A percentile compares a stretch with the other conserved stretches of the same genome.
These are phyloP conservation scores for Tulasnella sp. DNA, from an alignment of 768 basidiomycete genomes.

Conservation along the genomic window DNA sequence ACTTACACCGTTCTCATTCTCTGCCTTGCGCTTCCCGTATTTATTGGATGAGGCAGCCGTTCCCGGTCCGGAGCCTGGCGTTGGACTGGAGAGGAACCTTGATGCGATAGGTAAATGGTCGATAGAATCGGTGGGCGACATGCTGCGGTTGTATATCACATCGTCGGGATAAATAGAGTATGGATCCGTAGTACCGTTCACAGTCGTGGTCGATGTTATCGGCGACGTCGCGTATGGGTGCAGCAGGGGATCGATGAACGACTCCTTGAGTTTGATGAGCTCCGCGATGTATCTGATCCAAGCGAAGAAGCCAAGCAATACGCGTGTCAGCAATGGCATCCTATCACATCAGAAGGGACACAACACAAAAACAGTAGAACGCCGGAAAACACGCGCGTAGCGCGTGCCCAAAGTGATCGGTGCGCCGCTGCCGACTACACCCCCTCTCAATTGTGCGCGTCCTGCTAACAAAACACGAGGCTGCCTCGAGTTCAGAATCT, in stretches of 20 bases:
- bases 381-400: background rate
- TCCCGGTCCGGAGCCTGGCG: background rate
- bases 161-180: constrained; percentile 34
- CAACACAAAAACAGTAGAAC: background rate
- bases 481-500: background rate
- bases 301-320: too few relatives aligned
- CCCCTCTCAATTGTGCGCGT: background rate
- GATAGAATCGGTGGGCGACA: constrained; percentile 50
- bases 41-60: background rate
- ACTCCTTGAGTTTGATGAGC: constrained; percentile 82
- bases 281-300: constrained; percentile 76
- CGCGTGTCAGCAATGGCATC: background rate
- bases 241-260: constrained; percentile 79
- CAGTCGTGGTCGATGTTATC: constrained; percentile 35
- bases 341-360: background rate
- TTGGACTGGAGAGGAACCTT: constrained; percentile 58
- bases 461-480: background rate
- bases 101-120: constrained; percentile 83
- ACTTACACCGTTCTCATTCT: too few relatives aligned
- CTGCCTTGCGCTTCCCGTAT: too few relatives aligned
- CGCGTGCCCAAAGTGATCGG: background rate
- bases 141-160: constrained; percentile 45
- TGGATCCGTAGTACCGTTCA: background rate
- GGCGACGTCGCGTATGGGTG: constrained; percentile 61
- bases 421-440: too few relatives aligned